These are phyloP conservation scores for Halteria grandinella DNA, from an alignment of 73 alveolate genomes.

Conservation along the genomic window DNA sequence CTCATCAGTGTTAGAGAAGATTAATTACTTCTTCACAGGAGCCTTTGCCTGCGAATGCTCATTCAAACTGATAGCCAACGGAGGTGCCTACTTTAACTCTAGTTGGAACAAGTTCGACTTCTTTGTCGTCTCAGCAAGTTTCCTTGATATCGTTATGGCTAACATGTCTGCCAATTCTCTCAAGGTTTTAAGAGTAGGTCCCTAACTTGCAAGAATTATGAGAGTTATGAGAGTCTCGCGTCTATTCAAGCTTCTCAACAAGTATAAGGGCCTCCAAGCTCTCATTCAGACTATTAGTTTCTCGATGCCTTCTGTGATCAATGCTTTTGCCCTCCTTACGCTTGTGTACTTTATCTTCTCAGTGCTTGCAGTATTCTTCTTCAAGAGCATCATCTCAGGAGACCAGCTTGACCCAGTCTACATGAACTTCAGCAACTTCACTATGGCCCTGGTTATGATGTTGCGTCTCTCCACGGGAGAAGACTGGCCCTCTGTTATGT, in stretches of 20 bases:
- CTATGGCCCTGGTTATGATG: slow-evolving; percentile 75
- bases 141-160: slow-evolving; percentile 77
- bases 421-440: slow-evolving; percentile 81
- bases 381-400: slow-evolving; percentile 70
- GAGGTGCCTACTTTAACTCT: slow-evolving; percentile 79
- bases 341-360: slow-evolving; percentile 90
- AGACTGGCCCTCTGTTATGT: slow-evolving; percentile 87
- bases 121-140: slow-evolving; percentile 88
- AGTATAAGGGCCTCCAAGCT: slow-evolving; percentile 83
- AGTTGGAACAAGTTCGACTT: slow-evolving; percentile 93
- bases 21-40: slow-evolving; percentile 78
- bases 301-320: slow-evolving; percentile 89
- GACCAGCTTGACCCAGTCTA: slow-evolving; percentile 65
- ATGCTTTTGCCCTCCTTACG: slow-evolving; percentile 86
- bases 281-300: slow-evolving; percentile 81
- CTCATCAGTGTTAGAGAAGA: slow-evolving; percentile 43
- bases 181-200: slow-evolving; percentile 75
- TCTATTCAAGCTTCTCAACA: slow-evolving; percentile 83
- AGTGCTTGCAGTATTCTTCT: slow-evolving; percentile 88
- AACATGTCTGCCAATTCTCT: slow-evolving; percentile 67
- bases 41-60: slow-evolving; percentile 85
- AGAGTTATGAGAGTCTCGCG: slow-evolving; percentile 94
- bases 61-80: slow-evolving; percentile 84
- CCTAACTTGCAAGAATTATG: slow-evolving; percentile 86
- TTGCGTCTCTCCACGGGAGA: slow-evolving; percentile 91